Percentiles rank a stretch among this genome's conserved stretches.
Conservation (phyloP, 2,329 filamentous ascomycete genomes). For the Botrytis squamosa region DNA sequence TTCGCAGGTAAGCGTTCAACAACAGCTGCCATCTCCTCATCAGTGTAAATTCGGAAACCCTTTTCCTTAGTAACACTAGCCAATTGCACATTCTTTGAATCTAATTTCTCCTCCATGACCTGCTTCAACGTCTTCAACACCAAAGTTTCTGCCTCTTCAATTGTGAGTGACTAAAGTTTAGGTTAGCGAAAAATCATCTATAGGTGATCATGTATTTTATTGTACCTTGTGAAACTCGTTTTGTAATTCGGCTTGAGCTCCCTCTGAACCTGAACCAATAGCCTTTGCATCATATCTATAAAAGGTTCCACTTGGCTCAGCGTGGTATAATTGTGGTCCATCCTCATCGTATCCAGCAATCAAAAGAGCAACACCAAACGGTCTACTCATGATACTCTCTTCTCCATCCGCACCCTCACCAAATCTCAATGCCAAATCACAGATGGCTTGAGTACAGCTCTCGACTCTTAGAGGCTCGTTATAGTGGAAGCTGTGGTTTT, state of each 20-base stretch:
- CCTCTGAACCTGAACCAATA: slow-evolving; percentile 95
- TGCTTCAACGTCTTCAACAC: slow-evolving; percentile 98
- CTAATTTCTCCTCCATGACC: slow-evolving; percentile 99
- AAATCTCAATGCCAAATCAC: slow-evolving; percentile 92
- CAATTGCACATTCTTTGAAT: slow-evolving; percentile 97
- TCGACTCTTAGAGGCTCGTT: slow-evolving; percentile 92
- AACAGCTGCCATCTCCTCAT: slow-evolving; percentile 93
- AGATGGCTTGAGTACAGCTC: slow-evolving; percentile 98
- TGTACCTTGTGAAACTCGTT: slow-evolving; percentile 92
- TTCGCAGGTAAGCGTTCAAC: slow-evolving; percentile 78
- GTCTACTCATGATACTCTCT: slow-evolving; percentile 97
- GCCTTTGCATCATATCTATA: slow-evolving; percentile 99
- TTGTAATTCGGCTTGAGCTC: slow-evolving; percentile 95
- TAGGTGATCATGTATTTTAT: not conserved
- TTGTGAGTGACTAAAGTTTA: slow-evolving; percentile 72
- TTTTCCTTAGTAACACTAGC: slow-evolving; percentile 97
- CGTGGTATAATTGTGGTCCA: slow-evolving; percentile 94
- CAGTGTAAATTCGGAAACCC: slow-evolving; percentile 97
- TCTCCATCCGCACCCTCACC: slow-evolving; percentile 96
- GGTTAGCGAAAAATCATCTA: slow-evolving; percentile 5
- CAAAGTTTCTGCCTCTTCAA: slow-evolving; percentile 88
- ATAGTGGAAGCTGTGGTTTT: slow-evolving; percentile 98
- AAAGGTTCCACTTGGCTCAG: slow-evolving; percentile 96
- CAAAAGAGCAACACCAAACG: slow-evolving; percentile 93
- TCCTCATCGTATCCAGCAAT: slow-evolving; percentile 98